A percentile compares a stretch with the other conserved stretches of the same genome.
Evolutionary conservation across 1,139 yeast species (phyloP).

Genomic region (Geotrichum bryndzae): DNA sequence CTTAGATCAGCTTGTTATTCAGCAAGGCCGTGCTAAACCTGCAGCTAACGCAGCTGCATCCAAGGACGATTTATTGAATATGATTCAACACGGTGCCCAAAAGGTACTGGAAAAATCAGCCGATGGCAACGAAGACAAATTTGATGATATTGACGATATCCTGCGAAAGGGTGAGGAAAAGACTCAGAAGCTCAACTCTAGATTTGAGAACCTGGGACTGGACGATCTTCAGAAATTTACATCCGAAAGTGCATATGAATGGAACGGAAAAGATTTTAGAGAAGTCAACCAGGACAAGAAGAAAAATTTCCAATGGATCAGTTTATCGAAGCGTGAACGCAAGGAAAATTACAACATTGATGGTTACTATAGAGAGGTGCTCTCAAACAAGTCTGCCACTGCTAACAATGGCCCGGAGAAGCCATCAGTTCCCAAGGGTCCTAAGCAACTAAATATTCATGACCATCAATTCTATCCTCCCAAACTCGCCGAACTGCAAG

Average conservation of each 20-base stretch:
- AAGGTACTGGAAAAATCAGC: constrained; percentile 52
- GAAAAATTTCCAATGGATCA: constrained; percentile 53
- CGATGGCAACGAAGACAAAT: constrained; percentile 24
- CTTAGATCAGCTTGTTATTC: constrained; percentile 90
- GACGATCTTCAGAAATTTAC: constrained; percentile 90
- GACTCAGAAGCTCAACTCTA: constrained; percentile 68
- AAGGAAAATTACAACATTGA: constrained; percentile 86
- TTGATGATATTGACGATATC: constrained; percentile 76
- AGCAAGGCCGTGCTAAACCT: constrained; percentile 67
- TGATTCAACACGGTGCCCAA: constrained; percentile 97
- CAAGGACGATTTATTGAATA: constrained; percentile 80
- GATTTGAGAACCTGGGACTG: constrained; percentile 76
- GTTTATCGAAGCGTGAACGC: constrained; percentile 83
- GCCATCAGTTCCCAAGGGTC: constrained; percentile 52
- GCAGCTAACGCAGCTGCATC: constrained; percentile 47
- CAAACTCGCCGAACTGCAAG: constrained; percentile 57
- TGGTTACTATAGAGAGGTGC: constrained; percentile 76
- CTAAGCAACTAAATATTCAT: constrained; percentile 63
- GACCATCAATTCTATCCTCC: constrained; percentile 87
- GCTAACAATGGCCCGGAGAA: constrained; percentile 39
- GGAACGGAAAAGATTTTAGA: constrained; percentile 92
- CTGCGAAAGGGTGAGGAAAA: constrained; percentile 73
- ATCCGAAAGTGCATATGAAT: constrained; percentile 87
- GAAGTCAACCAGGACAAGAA: constrained; percentile 41
- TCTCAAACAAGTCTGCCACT: constrained; percentile 31